A percentile compares a stretch with the other conserved stretches of the same genome.
phyloP scores from a whole-genome alignment of 2,329 filamentous ascomycete genomes.

The Ophiostoma pallidulum region DNA sequence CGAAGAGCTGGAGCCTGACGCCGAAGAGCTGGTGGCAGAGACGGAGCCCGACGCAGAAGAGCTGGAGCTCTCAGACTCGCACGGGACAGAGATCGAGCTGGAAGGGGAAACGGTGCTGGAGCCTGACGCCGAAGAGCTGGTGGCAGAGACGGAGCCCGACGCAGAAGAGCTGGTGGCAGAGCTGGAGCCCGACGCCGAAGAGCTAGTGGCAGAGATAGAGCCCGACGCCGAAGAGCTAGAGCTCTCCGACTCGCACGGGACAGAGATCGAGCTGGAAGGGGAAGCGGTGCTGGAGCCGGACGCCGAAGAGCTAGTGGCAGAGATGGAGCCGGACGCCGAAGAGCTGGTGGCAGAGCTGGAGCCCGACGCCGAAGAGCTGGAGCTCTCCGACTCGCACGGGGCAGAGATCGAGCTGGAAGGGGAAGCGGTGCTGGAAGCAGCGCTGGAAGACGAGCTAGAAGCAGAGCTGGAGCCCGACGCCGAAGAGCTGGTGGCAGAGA shows the following conservation, averaged over 20 bases:
- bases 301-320: too few species aligned
- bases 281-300: not conserved
- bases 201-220: too few species aligned
- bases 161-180: not conserved
- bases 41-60: not conserved
- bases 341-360: too few species aligned
- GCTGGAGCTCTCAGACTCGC: conserved; percentile 35
- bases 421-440: not conserved
- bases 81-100: not conserved
- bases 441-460: not conserved
- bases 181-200: not conserved
- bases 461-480: not conserved
- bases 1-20: too few species aligned
- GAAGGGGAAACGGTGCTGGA: not conserved
- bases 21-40: too few species aligned
- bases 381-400: conserved; percentile 34
- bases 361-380: not conserved
- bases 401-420: not conserved
- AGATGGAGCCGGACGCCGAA: too few species aligned
- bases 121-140: not conserved
- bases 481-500: not conserved
- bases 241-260: too few species aligned
- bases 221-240: not conserved
- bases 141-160: not conserved
- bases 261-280: not conserved